phyloP scores from a whole-genome alignment of 202 grass and related monocot species.

The Setaria viridis region DNA sequence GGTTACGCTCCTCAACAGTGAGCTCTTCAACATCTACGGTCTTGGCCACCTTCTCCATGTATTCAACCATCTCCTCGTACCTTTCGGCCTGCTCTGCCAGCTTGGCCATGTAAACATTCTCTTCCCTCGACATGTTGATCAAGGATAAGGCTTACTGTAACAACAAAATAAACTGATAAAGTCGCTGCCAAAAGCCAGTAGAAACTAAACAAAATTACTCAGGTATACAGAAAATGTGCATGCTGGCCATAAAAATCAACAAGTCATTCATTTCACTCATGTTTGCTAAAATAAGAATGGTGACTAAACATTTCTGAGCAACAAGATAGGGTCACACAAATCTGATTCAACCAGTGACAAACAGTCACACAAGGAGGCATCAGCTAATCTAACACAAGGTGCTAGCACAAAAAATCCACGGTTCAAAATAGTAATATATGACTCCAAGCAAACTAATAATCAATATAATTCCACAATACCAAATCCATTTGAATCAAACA shows the following conservation, averaged over 20 bases:
- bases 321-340: neutral
- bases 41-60: conserved; percentile 86
- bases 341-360: neutral
- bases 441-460: too few relatives aligned
- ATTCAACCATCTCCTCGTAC: conserved; percentile 88
- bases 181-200: neutral
- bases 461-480: neutral
- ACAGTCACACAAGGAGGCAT: too few relatives aligned
- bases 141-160: conserved; percentile 34
- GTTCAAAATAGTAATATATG: neutral
- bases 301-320: neutral
- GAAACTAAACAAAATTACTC: neutral
- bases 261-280: neutral
- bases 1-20: conserved; percentile 86
- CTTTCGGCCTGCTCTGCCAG: conserved; percentile 76
- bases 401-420: neutral
- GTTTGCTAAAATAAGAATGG: neutral
- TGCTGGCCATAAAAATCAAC: neutral
- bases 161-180: conserved; percentile 6
- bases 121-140: conserved; percentile 55
- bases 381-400: neutral
- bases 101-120: conserved; percentile 90
- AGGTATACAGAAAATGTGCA: neutral
- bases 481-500: neutral
- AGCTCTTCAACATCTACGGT: conserved; percentile 71